These are phyloP conservation scores for Kwoniella shandongensis DNA, from an alignment of 768 basidiomycete genomes.

Conservation along the genomic window DNA sequence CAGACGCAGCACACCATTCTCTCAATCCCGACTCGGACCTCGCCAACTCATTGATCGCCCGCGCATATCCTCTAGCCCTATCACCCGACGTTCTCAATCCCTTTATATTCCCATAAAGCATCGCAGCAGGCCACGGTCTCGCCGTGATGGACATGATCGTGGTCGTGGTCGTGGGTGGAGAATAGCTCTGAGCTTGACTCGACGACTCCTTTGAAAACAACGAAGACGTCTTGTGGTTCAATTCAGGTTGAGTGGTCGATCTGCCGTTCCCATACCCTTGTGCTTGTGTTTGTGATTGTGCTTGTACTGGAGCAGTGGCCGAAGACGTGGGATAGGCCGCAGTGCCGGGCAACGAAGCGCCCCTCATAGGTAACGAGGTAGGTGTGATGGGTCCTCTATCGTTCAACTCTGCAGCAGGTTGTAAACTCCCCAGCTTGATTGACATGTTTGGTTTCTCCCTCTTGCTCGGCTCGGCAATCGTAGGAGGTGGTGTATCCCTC, in stretches of 20 bases:
- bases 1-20: constrained; percentile 41
- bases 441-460: constrained; percentile 10
- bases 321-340: neutral
- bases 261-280: neutral
- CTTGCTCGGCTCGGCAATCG: constrained; percentile 24
- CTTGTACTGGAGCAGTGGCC: neutral
- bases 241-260: constrained; percentile 15
- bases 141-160: constrained; percentile 15
- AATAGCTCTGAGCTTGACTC: constrained; percentile 1
- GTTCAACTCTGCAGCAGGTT: constrained; percentile 17
- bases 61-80: constrained; percentile 48
- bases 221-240: constrained; percentile 16
- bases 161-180: neutral
- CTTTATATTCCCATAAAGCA: constrained; percentile 50
- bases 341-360: constrained; percentile 15
- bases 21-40: constrained; percentile 44
- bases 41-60: constrained; percentile 44
- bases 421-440: constrained; percentile 5
- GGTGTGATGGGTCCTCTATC: constrained; percentile 22
- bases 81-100: constrained; percentile 45
- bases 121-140: constrained; percentile 49
- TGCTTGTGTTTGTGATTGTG: neutral
- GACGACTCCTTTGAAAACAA: constrained; percentile 16
- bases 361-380: constrained; percentile 18
- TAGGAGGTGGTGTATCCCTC: constrained; percentile 42